Evolutionary conservation across 805 yeast genomes (phyloP).

Genomic region (Novakomyces olei): DNA sequence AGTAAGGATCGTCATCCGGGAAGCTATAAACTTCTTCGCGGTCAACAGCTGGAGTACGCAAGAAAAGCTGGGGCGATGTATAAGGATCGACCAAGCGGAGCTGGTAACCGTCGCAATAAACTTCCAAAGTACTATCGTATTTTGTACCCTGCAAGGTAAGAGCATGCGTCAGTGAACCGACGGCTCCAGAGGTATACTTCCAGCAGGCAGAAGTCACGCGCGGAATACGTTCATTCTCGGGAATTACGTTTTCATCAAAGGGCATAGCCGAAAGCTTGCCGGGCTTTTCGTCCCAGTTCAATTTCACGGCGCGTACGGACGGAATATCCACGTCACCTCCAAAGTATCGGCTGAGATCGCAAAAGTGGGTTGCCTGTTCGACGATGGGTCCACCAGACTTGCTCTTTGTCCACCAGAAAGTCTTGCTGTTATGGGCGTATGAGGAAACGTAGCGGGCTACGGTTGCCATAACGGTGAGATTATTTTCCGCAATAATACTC

Average conservation of each 20-base stretch:
- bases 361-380: slow-evolving; percentile 12
- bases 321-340: slow-evolving; percentile 9
- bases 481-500: slow-evolving; percentile 8
- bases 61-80: slow-evolving; percentile 8
- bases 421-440: slow-evolving; percentile 6
- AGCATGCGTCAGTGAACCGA: slow-evolving; percentile 9
- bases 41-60: slow-evolving; percentile 23
- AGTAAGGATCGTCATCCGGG: slow-evolving; percentile 4
- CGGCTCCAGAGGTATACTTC: slow-evolving; percentile 9
- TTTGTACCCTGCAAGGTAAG: slow-evolving; percentile 9
- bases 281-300: slow-evolving; percentile 8
- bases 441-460: slow-evolving; percentile 9
- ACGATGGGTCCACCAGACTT: slow-evolving; percentile 10
- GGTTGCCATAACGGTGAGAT: slow-evolving; percentile 7
- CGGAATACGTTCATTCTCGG: slow-evolving; percentile 8
- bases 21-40: slow-evolving; percentile 9
- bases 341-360: slow-evolving; percentile 9
- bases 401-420: slow-evolving; percentile 10
- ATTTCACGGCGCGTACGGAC: slow-evolving; percentile 7
- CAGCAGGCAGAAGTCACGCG: slow-evolving; percentile 9
- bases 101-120: slow-evolving; percentile 11
- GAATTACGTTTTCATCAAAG: slow-evolving; percentile 8
- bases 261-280: slow-evolving; percentile 8
- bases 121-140: slow-evolving; percentile 9
- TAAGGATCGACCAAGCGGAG: slow-evolving; percentile 9